These are phyloP conservation scores for Agroathelia rolfsii DNA, from an alignment of 1,284 basidiomycete species.

Conservation along the genomic window DNA sequence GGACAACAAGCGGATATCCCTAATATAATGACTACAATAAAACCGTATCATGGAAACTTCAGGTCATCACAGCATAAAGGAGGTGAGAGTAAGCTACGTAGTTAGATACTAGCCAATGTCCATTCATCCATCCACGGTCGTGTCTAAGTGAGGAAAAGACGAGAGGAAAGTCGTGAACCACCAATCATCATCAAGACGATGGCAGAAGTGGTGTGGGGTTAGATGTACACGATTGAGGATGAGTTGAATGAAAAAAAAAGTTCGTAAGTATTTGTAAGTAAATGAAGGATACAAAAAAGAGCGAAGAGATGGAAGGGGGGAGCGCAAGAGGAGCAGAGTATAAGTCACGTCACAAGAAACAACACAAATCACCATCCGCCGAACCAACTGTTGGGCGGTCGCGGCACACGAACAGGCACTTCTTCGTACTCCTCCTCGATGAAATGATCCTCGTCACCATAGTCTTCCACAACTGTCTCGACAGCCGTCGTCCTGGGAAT, in stretches of 20 bases:
- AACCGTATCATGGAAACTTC: too few relatives aligned
- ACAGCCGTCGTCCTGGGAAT: constrained; percentile 60
- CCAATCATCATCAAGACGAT: constrained; percentile 14
- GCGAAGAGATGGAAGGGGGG: constrained; percentile 6
- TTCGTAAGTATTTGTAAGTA: too few relatives aligned
- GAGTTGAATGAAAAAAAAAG: constrained; percentile 5
- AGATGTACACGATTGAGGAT: constrained; percentile 9
- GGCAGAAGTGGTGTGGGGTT: constrained; percentile 8
- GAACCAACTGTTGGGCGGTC: constrained; percentile 7
- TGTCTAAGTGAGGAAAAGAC: constrained; percentile 11
- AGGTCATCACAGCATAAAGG: too few relatives aligned
- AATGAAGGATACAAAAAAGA: too few relatives aligned
- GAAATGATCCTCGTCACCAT: constrained; percentile 23
- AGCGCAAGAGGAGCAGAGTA: constrained; percentile 2
- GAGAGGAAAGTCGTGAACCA: constrained; percentile 15
- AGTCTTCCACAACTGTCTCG: constrained; percentile 53
- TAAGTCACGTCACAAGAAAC: constrained; percentile 1
- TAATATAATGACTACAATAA: too few relatives aligned
- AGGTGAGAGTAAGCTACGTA: constrained; percentile 5
- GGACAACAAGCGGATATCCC: too few relatives aligned
- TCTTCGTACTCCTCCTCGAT: constrained; percentile 4
- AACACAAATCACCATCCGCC: constrained; percentile 8
- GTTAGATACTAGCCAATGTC: constrained; percentile 4
- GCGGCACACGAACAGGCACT: not conserved
- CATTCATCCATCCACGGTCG: constrained; percentile 10